These are phyloP conservation scores for Solanum clarkiae DNA, from an alignment of 257 asterid genomes.

Conservation along the genomic window DNA sequence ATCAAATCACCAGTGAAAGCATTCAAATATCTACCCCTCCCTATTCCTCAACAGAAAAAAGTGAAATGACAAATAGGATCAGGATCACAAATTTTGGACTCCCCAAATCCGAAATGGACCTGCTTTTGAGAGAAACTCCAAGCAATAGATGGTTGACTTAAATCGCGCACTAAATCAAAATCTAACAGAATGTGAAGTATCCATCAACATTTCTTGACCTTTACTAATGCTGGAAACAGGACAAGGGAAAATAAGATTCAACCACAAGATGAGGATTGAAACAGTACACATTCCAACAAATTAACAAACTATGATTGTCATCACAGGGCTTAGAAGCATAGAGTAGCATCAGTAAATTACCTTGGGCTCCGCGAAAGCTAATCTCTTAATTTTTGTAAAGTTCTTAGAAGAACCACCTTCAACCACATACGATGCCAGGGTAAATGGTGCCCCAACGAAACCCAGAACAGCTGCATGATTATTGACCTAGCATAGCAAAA, in stretches of 20 bases:
- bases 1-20: neutral
- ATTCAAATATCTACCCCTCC: neutral
- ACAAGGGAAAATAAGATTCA: neutral
- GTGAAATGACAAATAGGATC: neutral
- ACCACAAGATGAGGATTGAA: neutral
- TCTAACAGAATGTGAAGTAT: neutral
- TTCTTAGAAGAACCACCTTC: slow-evolving; percentile 99
- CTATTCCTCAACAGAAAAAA: neutral
- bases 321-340: neutral
- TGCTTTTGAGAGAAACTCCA: neutral
- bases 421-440: slow-evolving; percentile 86
- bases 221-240: neutral
- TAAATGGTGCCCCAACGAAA: slow-evolving; percentile 96
- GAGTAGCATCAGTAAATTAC: slow-evolving; percentile 17
- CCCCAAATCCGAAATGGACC: neutral
- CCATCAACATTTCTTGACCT: neutral
- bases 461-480: slow-evolving; percentile 98
- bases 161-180: neutral
- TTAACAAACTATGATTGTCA: neutral
- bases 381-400: slow-evolving; percentile 75
- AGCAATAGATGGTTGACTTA: neutral
- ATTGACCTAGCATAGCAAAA: slow-evolving; percentile 42
- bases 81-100: neutral
- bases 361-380: slow-evolving; percentile 94
- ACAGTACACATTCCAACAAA: neutral